phyloP scores from a whole-genome alignment of 768 basidiomycete species.

The Coprinopsis strossmayeri region DNA sequence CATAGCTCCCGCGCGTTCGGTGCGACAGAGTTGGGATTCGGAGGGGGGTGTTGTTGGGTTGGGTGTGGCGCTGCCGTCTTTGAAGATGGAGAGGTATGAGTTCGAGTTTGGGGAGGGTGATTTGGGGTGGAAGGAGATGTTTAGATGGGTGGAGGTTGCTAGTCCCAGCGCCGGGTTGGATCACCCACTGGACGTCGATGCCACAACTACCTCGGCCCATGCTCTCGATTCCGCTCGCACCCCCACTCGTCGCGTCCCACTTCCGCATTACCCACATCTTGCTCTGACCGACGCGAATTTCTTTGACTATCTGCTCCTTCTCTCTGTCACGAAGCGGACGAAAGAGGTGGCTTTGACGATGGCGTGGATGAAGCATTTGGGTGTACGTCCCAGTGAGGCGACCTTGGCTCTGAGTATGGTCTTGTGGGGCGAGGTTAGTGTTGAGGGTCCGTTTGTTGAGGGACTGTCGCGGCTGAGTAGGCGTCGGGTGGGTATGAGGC shows the following conservation, averaged over 20 bases:
- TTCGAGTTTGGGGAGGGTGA: constrained; percentile 8
- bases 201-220: no score
- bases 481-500: constrained; percentile 19
- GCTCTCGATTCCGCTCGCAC: no score
- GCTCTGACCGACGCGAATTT: constrained; percentile 4
- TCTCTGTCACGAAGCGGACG: constrained; percentile 21
- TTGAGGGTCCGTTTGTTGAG: constrained; percentile 55
- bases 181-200: constrained; percentile 10
- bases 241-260: constrained; percentile 3
- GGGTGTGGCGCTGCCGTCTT: constrained; percentile 8
- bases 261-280: constrained; percentile 13
- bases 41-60: constrained; percentile 9
- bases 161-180: not conserved
- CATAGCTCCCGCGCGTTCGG: constrained; percentile 18
- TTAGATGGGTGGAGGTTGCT: constrained; percentile 5
- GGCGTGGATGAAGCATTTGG: constrained; percentile 67
- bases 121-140: constrained; percentile 8
- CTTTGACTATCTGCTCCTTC: constrained; percentile 18
- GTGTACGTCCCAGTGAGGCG: constrained; percentile 41
- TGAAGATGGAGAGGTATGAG: constrained; percentile 7
- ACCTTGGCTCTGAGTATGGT: constrained; percentile 59
- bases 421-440: constrained; percentile 66
- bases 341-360: constrained; percentile 60
- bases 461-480: constrained; percentile 23
- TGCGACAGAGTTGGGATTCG: constrained; percentile 8